phyloP scores from a whole-genome alignment of 2,329 filamentous ascomycete genomes.

The Nemania diffusa region DNA sequence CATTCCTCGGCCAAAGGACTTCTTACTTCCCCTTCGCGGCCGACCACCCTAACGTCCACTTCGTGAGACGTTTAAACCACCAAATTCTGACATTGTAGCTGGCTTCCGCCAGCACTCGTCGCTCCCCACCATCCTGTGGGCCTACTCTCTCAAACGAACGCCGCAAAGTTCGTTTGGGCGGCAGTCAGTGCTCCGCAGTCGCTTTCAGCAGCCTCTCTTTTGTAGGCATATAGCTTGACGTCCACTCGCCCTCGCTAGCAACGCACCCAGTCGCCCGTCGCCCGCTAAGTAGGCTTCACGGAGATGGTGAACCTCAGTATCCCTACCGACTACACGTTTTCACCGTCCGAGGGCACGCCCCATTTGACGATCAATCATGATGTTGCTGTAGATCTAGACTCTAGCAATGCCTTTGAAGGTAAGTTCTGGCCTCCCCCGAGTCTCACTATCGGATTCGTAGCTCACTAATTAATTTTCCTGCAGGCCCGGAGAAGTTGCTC shows the following conservation, averaged over 20 bases:
- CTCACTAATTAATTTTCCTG: conserved; percentile 28
- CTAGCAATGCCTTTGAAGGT: conserved; percentile 96
- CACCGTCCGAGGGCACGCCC: conserved; percentile 83
- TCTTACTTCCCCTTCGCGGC: conserved; percentile 83
- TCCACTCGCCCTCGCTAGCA: conserved; percentile 33
- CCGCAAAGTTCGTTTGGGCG: conserved; percentile 96
- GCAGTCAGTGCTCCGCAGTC: conserved; percentile 96
- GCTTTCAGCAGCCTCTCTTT: conserved; percentile 51
- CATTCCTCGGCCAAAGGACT: conserved; percentile 87
- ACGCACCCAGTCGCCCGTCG: conserved; percentile 11
- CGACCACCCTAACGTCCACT: conserved; percentile 91
- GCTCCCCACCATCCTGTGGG: conserved; percentile 78
- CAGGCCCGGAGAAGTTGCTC: conserved; percentile 93
- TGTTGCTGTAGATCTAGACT: conserved; percentile 91
- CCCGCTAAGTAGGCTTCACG: conserved; percentile 49
- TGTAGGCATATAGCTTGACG: conserved; percentile 38
- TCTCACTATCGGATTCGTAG: too few relatives aligned
- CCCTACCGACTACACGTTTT: conserved; percentile 83
- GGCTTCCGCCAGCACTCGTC: conserved; percentile 83
- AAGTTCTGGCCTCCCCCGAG: conserved; percentile 35
- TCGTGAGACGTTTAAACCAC: conserved; percentile 68
- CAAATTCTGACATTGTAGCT: conserved; percentile 70
- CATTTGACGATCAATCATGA: conserved; percentile 97
- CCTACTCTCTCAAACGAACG: conserved; percentile 97
- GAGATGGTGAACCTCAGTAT: conserved; percentile 89